phyloP scores from a whole-genome alignment of 495 filamentous ascomycete genomes.

The Penicillium goetzii region DNA sequence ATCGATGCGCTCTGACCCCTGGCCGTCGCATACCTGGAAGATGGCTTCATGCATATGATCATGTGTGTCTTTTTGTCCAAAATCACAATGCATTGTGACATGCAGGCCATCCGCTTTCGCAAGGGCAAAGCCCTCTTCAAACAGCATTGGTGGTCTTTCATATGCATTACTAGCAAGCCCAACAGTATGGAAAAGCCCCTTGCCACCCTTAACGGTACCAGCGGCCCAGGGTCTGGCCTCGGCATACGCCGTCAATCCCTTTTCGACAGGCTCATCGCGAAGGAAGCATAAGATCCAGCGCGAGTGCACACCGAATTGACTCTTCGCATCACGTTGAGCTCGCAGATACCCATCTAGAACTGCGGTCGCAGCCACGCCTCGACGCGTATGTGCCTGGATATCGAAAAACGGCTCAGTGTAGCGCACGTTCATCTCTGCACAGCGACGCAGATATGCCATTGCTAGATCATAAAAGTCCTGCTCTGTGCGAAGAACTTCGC shows the following conservation, averaged over 20 bases:
- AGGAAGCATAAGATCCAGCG: slow-evolving; percentile 49
- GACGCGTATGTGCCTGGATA: slow-evolving; percentile 46
- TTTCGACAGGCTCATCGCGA: slow-evolving; percentile 36
- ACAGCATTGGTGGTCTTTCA: slow-evolving; percentile 42
- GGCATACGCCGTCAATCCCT: slow-evolving; percentile 31
- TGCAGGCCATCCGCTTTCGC: slow-evolving; percentile 43
- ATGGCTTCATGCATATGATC: slow-evolving; percentile 43
- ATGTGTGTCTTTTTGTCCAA: slow-evolving; percentile 45
- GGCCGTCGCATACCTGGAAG: slow-evolving; percentile 32
- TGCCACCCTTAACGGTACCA: slow-evolving; percentile 30
- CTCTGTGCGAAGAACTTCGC: slow-evolving; percentile 42
- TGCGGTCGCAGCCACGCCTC: slow-evolving; percentile 35
- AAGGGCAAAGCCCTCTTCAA: slow-evolving; percentile 39
- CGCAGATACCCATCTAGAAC: slow-evolving; percentile 43
- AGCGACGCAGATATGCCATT: slow-evolving; percentile 41
- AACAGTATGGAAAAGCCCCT: slow-evolving; percentile 45
- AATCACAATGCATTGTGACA: slow-evolving; percentile 50
- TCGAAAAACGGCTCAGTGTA: slow-evolving; percentile 51
- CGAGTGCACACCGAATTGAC: slow-evolving; percentile 32
- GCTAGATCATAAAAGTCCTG: slow-evolving; percentile 49
- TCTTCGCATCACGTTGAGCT: slow-evolving; percentile 36
- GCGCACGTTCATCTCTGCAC: slow-evolving; percentile 42
- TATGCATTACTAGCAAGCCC: slow-evolving; percentile 49
- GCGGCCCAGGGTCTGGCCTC: slow-evolving; percentile 37
- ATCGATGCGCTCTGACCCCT: slow-evolving; percentile 45